Percentiles rank a stretch among this genome's conserved stretches.
These are phyloP conservation scores for Cryphonectria radicalis DNA, from an alignment of 2,329 filamentous ascomycete species.

Conservation along the genomic window DNA sequence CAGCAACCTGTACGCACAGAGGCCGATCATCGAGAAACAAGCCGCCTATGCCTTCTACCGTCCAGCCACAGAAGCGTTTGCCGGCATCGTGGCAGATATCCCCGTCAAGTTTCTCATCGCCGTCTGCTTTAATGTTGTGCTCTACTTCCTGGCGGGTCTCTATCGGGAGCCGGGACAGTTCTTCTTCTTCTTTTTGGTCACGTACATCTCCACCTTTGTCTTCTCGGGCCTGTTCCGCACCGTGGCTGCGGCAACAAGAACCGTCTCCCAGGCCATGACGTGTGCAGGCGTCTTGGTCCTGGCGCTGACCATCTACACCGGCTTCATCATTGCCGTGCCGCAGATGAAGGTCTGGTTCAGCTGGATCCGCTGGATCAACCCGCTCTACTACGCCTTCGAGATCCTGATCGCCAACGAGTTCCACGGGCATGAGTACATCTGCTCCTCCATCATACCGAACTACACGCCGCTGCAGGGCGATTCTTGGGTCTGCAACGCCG, in stretches of 20 bases:
- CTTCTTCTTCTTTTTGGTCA: constrained; percentile 77
- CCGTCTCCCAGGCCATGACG: constrained; percentile 62
- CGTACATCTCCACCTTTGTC: constrained; percentile 68
- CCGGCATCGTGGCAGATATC: constrained; percentile 58
- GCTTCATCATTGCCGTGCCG: constrained; percentile 54
- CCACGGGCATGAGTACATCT: constrained; percentile 59
- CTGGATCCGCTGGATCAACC: constrained; percentile 78
- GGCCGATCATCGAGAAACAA: constrained; percentile 55
- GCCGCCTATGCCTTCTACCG: constrained; percentile 56
- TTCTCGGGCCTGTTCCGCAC: constrained; percentile 80
- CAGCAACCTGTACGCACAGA: constrained; percentile 47
- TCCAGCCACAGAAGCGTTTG: constrained; percentile 56
- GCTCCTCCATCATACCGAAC: constrained; percentile 53
- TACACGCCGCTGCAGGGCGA: constrained; percentile 50
- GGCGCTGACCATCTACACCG: constrained; percentile 64
- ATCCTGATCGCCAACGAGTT: constrained; percentile 76
- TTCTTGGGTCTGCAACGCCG: constrained; percentile 56
- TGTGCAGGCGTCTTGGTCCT: constrained; percentile 59
- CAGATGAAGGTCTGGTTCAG: constrained; percentile 74
- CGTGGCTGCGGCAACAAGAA: constrained; percentile 71
- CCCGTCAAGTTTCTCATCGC: constrained; percentile 60
- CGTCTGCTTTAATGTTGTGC: constrained; percentile 56
- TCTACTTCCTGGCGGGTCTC: constrained; percentile 62
- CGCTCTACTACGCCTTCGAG: constrained; percentile 76
- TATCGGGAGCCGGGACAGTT: constrained; percentile 66